Evolutionary conservation across 2,329 filamentous ascomycete genomes (phyloP).

Genomic region (Sporothrix euskadiensis): DNA sequence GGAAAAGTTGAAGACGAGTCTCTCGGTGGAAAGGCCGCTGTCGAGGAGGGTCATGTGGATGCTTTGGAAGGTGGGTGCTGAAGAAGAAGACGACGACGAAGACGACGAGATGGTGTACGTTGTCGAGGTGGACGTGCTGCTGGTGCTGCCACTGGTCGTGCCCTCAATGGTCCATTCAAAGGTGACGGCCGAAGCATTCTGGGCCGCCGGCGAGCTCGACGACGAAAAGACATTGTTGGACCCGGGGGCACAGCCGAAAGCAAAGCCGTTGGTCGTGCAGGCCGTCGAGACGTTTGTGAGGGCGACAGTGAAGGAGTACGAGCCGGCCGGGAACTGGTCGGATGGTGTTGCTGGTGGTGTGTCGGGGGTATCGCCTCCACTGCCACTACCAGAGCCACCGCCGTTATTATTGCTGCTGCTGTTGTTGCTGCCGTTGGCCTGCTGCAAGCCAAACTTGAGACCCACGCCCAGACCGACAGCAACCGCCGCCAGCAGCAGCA

Average conservation of each 20-base stretch:
- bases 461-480: constrained; percentile 45
- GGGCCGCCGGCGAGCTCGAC: constrained; percentile 45
- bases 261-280: constrained; percentile 59
- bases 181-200: constrained; percentile 46
- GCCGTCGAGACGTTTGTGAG: constrained; percentile 54
- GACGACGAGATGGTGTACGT: constrained; percentile 42
- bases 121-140: background rate
- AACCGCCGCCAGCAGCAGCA: constrained; percentile 39
- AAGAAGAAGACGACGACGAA: constrained; percentile 46
- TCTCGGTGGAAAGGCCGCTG: constrained; percentile 50
- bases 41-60: constrained; percentile 52
- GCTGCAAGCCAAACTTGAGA: constrained; percentile 44
- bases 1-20: constrained; percentile 58
- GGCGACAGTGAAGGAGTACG: constrained; percentile 61
- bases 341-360: constrained; percentile 19
- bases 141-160: constrained; percentile 25
- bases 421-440: background rate
- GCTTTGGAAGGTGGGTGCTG: constrained; percentile 48
- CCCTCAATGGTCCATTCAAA: constrained; percentile 62
- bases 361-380: background rate
- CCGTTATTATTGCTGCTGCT: background rate
- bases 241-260: constrained; percentile 63
- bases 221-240: constrained; percentile 43
- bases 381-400: background rate
- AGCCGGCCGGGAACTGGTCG: constrained; percentile 58